These are phyloP conservation scores for Chaetomiaceae sp. DNA, from an alignment of 2,329 filamentous ascomycete species.

Conservation along the genomic window DNA sequence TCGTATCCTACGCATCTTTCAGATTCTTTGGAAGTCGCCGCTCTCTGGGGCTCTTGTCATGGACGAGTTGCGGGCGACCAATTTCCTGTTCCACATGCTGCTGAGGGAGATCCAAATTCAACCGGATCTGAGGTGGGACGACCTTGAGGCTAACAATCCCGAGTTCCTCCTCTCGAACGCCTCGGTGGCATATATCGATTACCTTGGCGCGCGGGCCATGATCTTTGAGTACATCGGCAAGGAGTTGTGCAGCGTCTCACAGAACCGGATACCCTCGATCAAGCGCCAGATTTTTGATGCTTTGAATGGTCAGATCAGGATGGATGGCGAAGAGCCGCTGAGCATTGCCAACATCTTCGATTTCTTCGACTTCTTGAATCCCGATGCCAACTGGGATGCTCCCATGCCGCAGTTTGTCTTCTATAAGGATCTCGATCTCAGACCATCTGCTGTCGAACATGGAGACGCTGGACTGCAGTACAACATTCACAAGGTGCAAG, in stretches of 20 bases:
- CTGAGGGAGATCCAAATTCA: conserved; percentile 66
- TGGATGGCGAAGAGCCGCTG: conserved; percentile 61
- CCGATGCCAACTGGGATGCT: conserved; percentile 46
- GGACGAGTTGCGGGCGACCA: conserved; percentile 71
- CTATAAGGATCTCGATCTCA: conserved; percentile 63
- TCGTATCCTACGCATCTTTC: conserved; percentile 67
- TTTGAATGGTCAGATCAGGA: conserved; percentile 69
- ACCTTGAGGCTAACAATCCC: conserved; percentile 51
- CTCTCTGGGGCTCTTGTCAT: conserved; percentile 72
- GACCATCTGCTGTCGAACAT: conserved; percentile 57
- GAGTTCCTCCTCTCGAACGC: conserved; percentile 67
- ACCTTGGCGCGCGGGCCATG: conserved; percentile 70
- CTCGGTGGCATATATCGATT: conserved; percentile 67
- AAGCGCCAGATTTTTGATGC: conserved; percentile 66
- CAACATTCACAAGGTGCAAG: conserved; percentile 64
- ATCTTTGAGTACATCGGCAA: conserved; percentile 80
- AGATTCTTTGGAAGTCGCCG: conserved; percentile 76
- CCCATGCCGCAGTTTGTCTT: conserved; percentile 51
- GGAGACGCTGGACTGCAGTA: conserved; percentile 56
- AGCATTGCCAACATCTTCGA: conserved; percentile 78
- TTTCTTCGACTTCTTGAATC: conserved; percentile 78
- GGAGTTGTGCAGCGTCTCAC: conserved; percentile 74
- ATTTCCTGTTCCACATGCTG: conserved; percentile 75
- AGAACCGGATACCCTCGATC: conserved; percentile 64
- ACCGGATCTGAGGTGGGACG: conserved; percentile 69